phyloP scores from a whole-genome alignment of 2,329 filamentous ascomycete species.

The Colletotrichum cuscutae region DNA sequence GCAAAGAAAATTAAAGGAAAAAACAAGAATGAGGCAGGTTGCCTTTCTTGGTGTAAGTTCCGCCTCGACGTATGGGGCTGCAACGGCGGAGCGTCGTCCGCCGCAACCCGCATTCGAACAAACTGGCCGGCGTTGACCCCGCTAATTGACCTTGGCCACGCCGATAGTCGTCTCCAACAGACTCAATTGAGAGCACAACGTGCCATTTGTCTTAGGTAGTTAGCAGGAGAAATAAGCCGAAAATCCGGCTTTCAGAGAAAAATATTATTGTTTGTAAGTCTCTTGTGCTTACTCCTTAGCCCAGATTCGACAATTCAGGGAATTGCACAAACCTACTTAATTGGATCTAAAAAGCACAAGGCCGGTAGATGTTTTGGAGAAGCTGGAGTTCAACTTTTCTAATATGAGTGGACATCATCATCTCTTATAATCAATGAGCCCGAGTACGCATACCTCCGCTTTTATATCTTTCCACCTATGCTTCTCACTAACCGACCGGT shows the following conservation, averaged over 20 bases:
- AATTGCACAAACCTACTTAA: not conserved
- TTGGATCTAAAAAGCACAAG: not conserved
- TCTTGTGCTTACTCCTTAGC: rapidly evolving
- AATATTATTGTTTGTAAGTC: not conserved
- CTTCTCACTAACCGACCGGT: not conserved
- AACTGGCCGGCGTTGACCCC: constrained; percentile 1
- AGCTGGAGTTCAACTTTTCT: not conserved
- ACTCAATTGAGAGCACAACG: not conserved
- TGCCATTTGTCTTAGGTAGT: not conserved
- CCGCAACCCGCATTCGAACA: constrained; percentile 30
- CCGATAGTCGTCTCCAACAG: not conserved
- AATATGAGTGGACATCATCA: not conserved
- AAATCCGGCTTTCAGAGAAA: not conserved
- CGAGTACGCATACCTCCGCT: no score
- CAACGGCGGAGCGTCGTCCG: constrained; percentile 24
- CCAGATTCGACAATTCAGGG: not conserved
- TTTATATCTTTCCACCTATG: not conserved
- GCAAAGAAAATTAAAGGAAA: not conserved
- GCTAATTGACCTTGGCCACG: constrained; percentile 1
- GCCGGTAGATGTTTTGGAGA: not conserved
- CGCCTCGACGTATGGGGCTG: constrained; percentile 21
- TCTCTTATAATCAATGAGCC: no score
- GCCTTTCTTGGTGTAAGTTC: not conserved
- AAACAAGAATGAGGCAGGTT: not conserved
- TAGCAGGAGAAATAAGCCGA: not conserved